Base-by-base conservation (phyloP, 805 yeast genomes). In the Blastobotrys peoriensis region DNA sequence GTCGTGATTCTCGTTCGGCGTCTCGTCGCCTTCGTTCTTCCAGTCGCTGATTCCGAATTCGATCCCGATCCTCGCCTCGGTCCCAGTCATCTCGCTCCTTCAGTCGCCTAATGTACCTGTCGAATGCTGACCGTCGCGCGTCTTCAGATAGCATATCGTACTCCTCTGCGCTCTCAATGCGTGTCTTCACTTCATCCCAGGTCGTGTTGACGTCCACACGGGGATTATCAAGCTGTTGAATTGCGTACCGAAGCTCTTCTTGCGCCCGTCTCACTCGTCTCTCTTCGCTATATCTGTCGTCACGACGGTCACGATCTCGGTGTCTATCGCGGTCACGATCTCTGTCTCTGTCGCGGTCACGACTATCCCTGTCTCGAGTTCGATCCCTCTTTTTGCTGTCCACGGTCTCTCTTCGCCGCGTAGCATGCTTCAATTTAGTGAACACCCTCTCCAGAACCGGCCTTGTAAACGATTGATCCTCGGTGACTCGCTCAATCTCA, bases 111-210 rank as follows among this genome's bases (percentile, higher is more conserved):
- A 65, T 52, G 47, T 60, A 65, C 44, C 58, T 59, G 3, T 69
- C 65, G 51, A 67, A 73, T 13, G 70, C 60, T 13, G 46, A 34
- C 21, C 47, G 40, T 23, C 64, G 50, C 6, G 50, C 33, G 6
- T 66, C 71, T 23, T 58, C 59, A 3, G 60, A 62, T 3, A 74
- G 43, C 8, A 64, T 70, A 34, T 44, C 42, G 45, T 54, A 70
- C 48, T 70, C 76, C 2, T 53, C 52, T 1, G 61, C 46, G 3
- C 53, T 44, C 39, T 57, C 51, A 8, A 73, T 38, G 13, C 59
- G 53, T 6, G 56, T 53, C 42, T 56, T 53, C 2, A 68, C 60
- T 3, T 54, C 62, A 5, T 64, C 71, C 73, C 74, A 73, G 1
- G 58, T 57, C 5, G 63, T 57, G 1, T 56, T 59, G n/a, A 54